Evolutionary conservation across 306 rosid genomes (phyloP), one percentile per base, ranked within the genome.

Genomic region (Styphnolobium japonicum): DNA sequence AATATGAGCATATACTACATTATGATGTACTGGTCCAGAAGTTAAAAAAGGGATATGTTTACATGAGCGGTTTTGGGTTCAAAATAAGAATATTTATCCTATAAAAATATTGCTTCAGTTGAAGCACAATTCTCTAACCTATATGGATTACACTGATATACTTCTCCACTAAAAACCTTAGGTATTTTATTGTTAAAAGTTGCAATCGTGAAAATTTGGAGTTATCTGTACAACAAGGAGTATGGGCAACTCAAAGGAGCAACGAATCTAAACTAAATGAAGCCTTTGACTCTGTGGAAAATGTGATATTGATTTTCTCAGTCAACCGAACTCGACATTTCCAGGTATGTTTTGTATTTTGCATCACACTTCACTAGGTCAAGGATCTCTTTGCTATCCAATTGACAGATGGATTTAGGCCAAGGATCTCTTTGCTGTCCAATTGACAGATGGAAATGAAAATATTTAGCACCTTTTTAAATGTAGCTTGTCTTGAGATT

Each of bases 231-330:
- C 99, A 93, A 89, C 99, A 96, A 96, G 98, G 98, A 84, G 96
- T 96, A 63, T 96, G 99, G 98, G 99, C 99, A 82, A 96, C 99
- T 83, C 99, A 96, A 88, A 91, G 98, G 75, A 96, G 99, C 94
- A 96, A 96, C 56, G 99, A 96, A 74, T 92, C 99, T 75, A 96
- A 96, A 88, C 90, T 96, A 57, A 96, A 90, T 81, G 99, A 96
- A 90, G 99, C 99, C 70, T 93, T 93, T 83, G 99, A 96, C 88
- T 87, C 88, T 68, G 94, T 93, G 71, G 99, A 90, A 67, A 96
- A 96, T 81, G 99, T 96, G 80, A 91, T 96, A 84, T 85, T 96
- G 86, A 79, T 96, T 84, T 96, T 96, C 93, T 96, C 99, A 64
- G 99, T 96, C 87, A 96, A 96, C 80, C 88, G 99, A 79, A 96